Conservation (phyloP, 495 filamentous ascomycete genomes). For the Aspergillus kassunensis region DNA sequence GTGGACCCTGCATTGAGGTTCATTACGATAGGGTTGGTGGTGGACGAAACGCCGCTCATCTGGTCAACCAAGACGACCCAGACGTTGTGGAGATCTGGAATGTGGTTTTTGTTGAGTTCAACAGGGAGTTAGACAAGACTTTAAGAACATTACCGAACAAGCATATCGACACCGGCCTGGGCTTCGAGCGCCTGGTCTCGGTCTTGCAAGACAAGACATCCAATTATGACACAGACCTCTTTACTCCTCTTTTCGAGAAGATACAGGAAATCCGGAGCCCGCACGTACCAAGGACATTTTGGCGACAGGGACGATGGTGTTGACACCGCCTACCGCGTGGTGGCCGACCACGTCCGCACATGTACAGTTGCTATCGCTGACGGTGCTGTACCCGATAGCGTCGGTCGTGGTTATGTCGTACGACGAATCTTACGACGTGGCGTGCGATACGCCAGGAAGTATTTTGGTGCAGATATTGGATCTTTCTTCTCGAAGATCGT, state of each 20-base stretch:
- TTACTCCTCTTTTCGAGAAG: conserved; percentile 79
- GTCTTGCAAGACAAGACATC: conserved; percentile 86
- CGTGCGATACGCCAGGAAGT: conserved; percentile 90
- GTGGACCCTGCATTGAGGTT: conserved; percentile 92
- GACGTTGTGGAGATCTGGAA: conserved; percentile 99
- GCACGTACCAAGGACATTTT: conserved; percentile 83
- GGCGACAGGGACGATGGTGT: conserved; percentile 93
- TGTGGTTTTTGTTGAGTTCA: conserved; percentile 98
- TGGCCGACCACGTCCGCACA: conserved; percentile 88
- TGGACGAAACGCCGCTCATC: conserved; percentile 81
- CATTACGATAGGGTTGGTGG: conserved; percentile 97
- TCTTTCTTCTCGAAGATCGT: conserved; percentile 91
- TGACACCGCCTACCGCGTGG: conserved; percentile 93
- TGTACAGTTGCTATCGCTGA: conserved; percentile 92
- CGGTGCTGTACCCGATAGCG: conserved; percentile 85
- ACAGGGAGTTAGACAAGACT: conserved; percentile 83
- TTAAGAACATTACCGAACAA: conserved; percentile 82
- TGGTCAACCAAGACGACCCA: conserved; percentile 94
- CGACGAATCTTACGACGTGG: conserved; percentile 87
- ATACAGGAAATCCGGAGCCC: conserved; percentile 79
- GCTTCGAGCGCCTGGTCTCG: conserved; percentile 90
- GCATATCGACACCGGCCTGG: conserved; percentile 95
- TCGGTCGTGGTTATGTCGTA: conserved; percentile 92
- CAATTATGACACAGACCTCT: conserved; percentile 97
- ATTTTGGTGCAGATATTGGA: conserved; percentile 88